Evolutionary conservation across 306 rosid species (phyloP).

Genomic region (Vicia villosa): DNA sequence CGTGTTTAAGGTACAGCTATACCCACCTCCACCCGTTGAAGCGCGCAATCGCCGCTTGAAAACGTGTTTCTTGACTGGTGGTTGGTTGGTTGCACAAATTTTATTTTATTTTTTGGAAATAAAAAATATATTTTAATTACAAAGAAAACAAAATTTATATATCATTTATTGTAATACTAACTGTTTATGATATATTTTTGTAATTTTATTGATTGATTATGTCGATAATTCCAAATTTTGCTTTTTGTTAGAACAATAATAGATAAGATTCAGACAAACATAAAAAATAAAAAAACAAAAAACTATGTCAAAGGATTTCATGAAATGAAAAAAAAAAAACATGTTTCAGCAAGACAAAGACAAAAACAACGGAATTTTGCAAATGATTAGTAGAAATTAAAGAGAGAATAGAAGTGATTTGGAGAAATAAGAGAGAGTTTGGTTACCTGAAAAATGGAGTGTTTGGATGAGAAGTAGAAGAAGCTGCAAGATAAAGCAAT

Average conservation of each 20-base stretch:
- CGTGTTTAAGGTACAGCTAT: slow-evolving; percentile 38
- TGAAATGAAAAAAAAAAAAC: not conserved
- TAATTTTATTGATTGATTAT: not conserved
- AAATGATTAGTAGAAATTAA: not conserved
- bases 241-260: not conserved
- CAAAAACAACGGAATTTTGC: not conserved
- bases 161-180: not conserved
- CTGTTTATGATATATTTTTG: not conserved
- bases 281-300: not conserved
- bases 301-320: not conserved
- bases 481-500: slow-evolving; percentile 3
- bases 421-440: slow-evolving; percentile 4
- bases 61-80: slow-evolving; percentile 31
- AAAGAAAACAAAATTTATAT: not conserved
- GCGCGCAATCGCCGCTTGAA: slow-evolving; percentile 18
- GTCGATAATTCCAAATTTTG: slow-evolving; percentile 5
- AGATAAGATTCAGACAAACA: not conserved
- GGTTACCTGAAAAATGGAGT: slow-evolving; percentile 24
- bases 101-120: not conserved
- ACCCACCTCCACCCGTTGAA: slow-evolving; percentile 49
- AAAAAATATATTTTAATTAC: not conserved
- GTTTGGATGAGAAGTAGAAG: not conserved
- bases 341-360: not conserved
- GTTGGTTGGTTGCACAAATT: not conserved
- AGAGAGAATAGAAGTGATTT: not conserved